Evolutionary conservation across 2,329 filamentous ascomycete genomes (phyloP).

Genomic region (Immersiporthe knoxdaviesiana): DNA sequence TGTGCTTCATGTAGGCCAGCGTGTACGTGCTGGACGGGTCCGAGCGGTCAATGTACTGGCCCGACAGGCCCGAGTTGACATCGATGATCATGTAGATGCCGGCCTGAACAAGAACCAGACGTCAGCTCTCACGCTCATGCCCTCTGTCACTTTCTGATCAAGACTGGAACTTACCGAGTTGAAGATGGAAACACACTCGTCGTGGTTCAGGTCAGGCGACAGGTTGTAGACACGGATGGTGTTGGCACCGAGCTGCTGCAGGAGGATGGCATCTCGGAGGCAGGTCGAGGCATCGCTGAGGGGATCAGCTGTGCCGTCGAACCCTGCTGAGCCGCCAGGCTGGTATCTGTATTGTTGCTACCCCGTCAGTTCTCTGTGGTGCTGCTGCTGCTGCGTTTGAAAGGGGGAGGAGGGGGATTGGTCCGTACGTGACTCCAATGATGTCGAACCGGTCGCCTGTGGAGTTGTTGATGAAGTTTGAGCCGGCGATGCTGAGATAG

Average conservation of each 20-base stretch:
- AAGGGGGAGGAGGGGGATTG: too few relatives aligned
- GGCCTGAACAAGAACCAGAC: conserved; percentile 37
- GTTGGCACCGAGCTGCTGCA: conserved; percentile 63
- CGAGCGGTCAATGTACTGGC: conserved; percentile 55
- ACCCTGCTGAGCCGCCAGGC: conserved; percentile 62
- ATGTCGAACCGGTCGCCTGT: conserved; percentile 62
- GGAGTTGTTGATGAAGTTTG: conserved; percentile 56
- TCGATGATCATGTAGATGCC: conserved; percentile 51
- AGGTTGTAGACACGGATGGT: conserved; percentile 67
- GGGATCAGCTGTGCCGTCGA: conserved; percentile 48
- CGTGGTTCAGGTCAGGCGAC: conserved; percentile 62
- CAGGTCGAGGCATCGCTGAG: conserved; percentile 43
- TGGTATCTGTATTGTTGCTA: conserved; percentile 49
- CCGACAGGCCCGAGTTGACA: conserved; percentile 60
- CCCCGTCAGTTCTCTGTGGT: conserved; percentile 14
- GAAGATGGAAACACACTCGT: conserved; percentile 63
- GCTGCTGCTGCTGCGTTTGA: too few relatives aligned
- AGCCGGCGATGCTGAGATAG: conserved; percentile 21
- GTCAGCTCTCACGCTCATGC: background rate
- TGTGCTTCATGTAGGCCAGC: conserved; percentile 59
- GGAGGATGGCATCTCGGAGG: conserved; percentile 58
- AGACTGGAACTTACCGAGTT: conserved; percentile 46
- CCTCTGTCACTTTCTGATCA: too few relatives aligned
- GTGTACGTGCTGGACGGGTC: conserved; percentile 54
- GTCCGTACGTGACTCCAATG: conserved; percentile 56